These are phyloP conservation scores for Fusarium duplospermum DNA, from an alignment of 2,329 filamentous ascomycete species.

Conservation along the genomic window DNA sequence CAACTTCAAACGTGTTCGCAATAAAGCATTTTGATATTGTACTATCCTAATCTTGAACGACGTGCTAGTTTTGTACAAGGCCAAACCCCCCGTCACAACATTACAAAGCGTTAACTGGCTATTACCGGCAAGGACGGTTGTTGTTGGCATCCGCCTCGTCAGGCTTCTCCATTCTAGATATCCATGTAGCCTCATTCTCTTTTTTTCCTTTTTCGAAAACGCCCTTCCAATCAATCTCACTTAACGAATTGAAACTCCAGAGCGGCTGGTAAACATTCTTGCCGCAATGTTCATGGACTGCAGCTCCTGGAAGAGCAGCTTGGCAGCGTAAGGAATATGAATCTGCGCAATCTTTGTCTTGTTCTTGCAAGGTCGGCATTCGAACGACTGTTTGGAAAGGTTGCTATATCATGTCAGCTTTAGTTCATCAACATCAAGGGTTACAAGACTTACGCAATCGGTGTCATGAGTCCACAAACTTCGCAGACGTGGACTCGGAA, in stretches of 20 bases:
- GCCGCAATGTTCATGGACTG: constrained; percentile 98
- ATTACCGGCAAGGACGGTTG: constrained; percentile 2
- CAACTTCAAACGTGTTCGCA: constrained; percentile 13
- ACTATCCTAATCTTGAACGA: constrained; percentile 33
- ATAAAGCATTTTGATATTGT: constrained; percentile 41
- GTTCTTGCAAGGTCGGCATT: constrained; percentile 98
- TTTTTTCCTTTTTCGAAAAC: constrained; percentile 6
- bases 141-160: constrained; percentile 13
- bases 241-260: constrained; percentile 78
- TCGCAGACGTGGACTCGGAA: constrained; percentile 99
- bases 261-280: constrained; percentile 93
- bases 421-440: neutral
- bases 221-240: constrained; percentile 37
- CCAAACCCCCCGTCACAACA: constrained; percentile 22
- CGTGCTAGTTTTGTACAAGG: constrained; percentile 37
- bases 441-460: constrained; percentile 86
- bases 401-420: constrained; percentile 69
- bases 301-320: constrained; percentile 97
- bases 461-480: constrained; percentile 98
- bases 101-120: constrained; percentile 39
- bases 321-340: constrained; percentile 97
- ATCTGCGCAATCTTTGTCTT: constrained; percentile 99
- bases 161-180: constrained; percentile 13
- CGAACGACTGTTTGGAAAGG: constrained; percentile 94
- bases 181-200: constrained; percentile 21